A percentile compares a stretch with the other conserved stretches of the same genome.
phyloP scores from a whole-genome alignment of 495 filamentous ascomycete species.

The Xylaria nigripes region DNA sequence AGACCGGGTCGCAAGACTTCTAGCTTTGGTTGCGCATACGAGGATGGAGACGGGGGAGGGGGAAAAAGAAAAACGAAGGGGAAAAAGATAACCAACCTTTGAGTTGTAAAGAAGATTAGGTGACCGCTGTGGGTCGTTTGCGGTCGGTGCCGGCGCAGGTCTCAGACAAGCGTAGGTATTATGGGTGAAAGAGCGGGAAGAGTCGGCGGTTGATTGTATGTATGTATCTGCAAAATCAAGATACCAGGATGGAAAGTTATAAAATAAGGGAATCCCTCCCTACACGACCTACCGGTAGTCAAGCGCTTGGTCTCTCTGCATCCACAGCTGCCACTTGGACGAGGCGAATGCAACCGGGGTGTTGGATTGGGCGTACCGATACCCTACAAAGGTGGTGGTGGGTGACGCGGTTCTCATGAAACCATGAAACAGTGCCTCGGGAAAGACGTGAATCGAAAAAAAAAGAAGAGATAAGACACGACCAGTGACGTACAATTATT shows the following conservation, averaged over 20 bases:
- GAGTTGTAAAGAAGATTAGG: not conserved
- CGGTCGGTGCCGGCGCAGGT: slow-evolving; percentile 6
- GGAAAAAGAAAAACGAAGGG: not conserved
- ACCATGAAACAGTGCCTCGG: not conserved
- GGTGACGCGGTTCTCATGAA: not conserved
- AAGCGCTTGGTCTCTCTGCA: not conserved
- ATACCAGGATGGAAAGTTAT: not conserved
- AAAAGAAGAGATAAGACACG: slow-evolving; percentile 1
- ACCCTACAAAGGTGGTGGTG: too few species aligned
- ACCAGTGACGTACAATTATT: slow-evolving; percentile 7
- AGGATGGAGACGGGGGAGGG: not conserved
- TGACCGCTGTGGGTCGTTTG: slow-evolving; percentile 1
- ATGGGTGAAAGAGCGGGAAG: not conserved
- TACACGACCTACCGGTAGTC: not conserved
- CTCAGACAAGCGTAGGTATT: slow-evolving; percentile 2
- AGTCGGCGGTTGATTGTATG: not conserved
- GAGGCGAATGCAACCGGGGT: not conserved
- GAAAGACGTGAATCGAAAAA: not conserved
- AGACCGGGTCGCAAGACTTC: not conserved
- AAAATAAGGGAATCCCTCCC: not conserved
- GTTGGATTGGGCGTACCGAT: slow-evolving; percentile 2
- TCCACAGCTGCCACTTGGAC: not conserved
- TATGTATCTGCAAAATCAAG: not conserved
- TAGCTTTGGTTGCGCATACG: slow-evolving; percentile 8
- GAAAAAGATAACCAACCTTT: slow-evolving; percentile 2